Evolutionary conservation across 306 rosid genomes (phyloP), one percentile per base, ranked within the genome.

Genomic region (Betula pendula): DNA sequence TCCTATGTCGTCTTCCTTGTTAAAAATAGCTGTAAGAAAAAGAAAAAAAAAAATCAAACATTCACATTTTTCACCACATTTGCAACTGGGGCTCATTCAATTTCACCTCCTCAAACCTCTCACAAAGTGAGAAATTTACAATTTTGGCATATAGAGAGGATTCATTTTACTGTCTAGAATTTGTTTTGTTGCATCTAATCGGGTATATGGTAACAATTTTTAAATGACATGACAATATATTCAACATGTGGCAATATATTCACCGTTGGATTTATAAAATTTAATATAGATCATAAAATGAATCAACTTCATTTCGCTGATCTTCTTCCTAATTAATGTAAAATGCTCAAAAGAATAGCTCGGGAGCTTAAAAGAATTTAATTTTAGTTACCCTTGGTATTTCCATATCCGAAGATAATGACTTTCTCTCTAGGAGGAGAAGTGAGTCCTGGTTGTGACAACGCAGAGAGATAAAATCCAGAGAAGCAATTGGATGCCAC

Each of bases 1-100:
- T 31, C 93, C 97, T 52, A 94, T 92, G 79, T 92, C 98, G 0
- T 88, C 90, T 81, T 94, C 98, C 63, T 84, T 79, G 88, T 90
- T 94, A 50, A 92, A 94, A 35, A 83, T 71, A 8, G 90, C 98
- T 94, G 77, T 35, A 71, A 35, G 19, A 33, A 62, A 29, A 29
- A 29, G 2, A 29, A 29, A 69, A 66, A 45, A 8, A 12, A 47
- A 15, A 68, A 17, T 3, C 16, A 68, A 53, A 47, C 19, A 13
- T 3, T 47, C 14, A 47, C 9, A 53, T 3, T n/a, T 20, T 0
- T n/a, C 6, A 2, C n/a, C 27, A n/a, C 20, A 53, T 7, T 22
- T 59, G 5, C 45, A 33, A 33, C 42, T 7, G 4, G 4, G 14
- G n/a, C 9, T 22, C 40, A 13, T 5, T 60, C 14, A 53, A 8